Evolutionary conservation across 169 alveolate species (phyloP), one percentile per base, ranked within the genome.

Genomic region (Plasmodium vivax): DNA sequence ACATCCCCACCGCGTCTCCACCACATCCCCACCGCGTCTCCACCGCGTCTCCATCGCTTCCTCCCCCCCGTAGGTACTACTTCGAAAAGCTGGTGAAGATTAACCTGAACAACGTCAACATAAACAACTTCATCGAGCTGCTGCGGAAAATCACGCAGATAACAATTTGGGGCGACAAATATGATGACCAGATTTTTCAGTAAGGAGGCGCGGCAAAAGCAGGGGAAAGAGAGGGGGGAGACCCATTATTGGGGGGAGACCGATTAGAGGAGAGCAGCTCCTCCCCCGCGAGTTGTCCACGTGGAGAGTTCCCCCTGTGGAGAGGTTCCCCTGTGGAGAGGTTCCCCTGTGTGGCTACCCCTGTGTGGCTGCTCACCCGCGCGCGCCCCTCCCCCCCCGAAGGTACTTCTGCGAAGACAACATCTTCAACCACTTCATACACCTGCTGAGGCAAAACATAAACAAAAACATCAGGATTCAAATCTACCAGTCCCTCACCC

Each of bases 121-220:
- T 77, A 85, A 85, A 85, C 62, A 85, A 85, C 56, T 85, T 85
- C 81, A 85, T 77, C 47, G 93, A 85, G 80, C 73, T 85, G 19
- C 16, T 85, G 81, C 54, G 93, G 77, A 74, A 73, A 85, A 85
- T 85, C 43, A 85, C 93, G 27, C 93, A 85, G 81, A 85, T 85
- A 85, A 85, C 85, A 85, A 85, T 85, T 74, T 85, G 93, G 93
- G 93, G 93, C 2, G 93, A 85, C 58, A 85, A 85, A 85, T 54
- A 85, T 85, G 93, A 85, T 43, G 93, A 85, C 38, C 93, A 85
- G 80, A 85, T 85, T 30, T 85, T 85, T 54, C 93, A 85, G 93
- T 85, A 85, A n/a, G 88, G 32, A 84, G 6, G 62, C 58, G 71
- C 4, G 43, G 30, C 19, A 51, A 68, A 23, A 47, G 27, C 27